Base-by-base conservation (phyloP, 345 rosid genomes). In the Geranium brycei region DNA sequence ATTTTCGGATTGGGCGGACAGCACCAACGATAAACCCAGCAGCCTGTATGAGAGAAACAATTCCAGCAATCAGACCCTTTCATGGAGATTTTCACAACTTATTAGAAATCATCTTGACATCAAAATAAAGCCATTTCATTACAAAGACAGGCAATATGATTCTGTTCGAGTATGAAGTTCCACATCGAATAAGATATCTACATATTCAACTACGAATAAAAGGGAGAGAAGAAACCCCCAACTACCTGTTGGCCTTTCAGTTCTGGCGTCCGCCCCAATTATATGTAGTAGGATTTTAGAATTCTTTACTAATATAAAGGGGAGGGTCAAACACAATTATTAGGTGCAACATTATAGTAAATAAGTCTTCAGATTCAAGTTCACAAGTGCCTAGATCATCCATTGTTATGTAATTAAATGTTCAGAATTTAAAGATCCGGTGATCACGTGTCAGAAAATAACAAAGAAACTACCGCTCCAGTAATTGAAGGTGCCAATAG, bases 401-500 rank as follows among this genome's bases (percentile, higher is more conserved):
- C 28, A 17, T 17, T 58, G 19, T 17, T 62, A 8, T 47, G 51
- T 41, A 17, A 1, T 10, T 14, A 38, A 51, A 17, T 62, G 11
- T 62, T 13, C 13, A 19, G 11, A 62, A 32, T 62, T 62, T 8
- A 11, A 38, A 32, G 30, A 30, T 64, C 35, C 17, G 31, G 38
- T 17, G 28, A 53, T 47, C n/a, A 7, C 17, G 0, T 17, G 19
- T 17, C 31, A 2, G 60, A 60, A 31, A 57, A 14, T 15, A 65
- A 19, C 51, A 31, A n/a, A 35, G 41, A 35, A 23, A 23, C 28
- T 80, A 81, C 82, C 66, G 77, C 82, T 70, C 68, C 85, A 17
- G 38, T 71, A 17, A 76, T 81, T 51, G 80, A 76, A 31, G 85
- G 85, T 3, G 85, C 77, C 60, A 81, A 64, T 18, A 78, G 6